Evolutionary conservation across 2,329 filamentous ascomycete genomes (phyloP), one percentile per base, ranked within the genome.

Genomic region (Bretziella fagacearum): DNA sequence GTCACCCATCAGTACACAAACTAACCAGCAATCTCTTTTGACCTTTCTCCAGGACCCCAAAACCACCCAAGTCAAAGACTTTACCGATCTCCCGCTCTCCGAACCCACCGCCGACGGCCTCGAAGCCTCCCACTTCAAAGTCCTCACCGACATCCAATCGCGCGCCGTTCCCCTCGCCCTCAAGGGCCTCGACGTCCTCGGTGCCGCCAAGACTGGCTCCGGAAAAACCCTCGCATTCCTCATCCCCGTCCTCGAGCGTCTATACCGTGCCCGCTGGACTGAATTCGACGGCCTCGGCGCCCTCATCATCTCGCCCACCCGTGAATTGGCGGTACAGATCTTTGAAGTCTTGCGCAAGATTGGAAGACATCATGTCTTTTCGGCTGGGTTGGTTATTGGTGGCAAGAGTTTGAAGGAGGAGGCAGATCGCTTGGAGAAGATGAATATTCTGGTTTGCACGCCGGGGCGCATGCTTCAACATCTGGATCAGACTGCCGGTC

Each of bases 381-480:
- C 89, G 1, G 91, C 91, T 0, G 91, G 91, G 0, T 64, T 96
- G 56, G 77, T 98, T 7, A 96, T 96, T 56, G 91, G 91, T 33
- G 91, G 91, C 33, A 94, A 93, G 69, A 87, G 74, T 59, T 59
- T 95, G 56, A 79, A 83, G 58, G 87, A 95, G 56, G 77, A 98
- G 64, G 78, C 84, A 20, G 84, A 93, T 55, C 74, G 87, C 27
- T 60, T 98, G 51, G 75, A 77, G 2, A 76, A 85, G 53, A 96
- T 98, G 89, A 98, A 96, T 59, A 96, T 98, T 41, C 65, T 98
- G 22, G 85, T 98, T 7, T 93, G 87, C 57, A 98, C 91, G 1
- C 91, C 91, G 0, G 91, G 91, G 1, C 77, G 91, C 29, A 93
- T 98, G 72, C 65, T 96, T 55, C 91, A 98, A 63, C 91, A 98